Percentiles rank a stretch among this genome's conserved stretches.
Evolutionary conservation across 306 rosid species (phyloP).

Genomic region (Crataegus laevigata): DNA sequence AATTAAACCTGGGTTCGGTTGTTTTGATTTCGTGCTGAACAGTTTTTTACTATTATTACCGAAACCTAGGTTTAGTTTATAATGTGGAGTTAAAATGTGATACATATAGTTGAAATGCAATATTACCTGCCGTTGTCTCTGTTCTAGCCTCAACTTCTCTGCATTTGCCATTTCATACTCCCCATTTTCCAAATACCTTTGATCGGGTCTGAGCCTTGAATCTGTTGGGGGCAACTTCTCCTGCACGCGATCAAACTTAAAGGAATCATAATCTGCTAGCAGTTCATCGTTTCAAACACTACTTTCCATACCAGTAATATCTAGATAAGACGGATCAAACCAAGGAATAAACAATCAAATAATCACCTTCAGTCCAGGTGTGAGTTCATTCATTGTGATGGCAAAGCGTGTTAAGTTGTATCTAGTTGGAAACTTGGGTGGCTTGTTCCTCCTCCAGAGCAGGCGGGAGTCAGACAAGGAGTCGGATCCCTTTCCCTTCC

Average conservation of each 20-base stretch:
- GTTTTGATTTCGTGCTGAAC: too few species aligned
- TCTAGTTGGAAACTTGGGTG: conserved; percentile 70
- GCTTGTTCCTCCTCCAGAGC: conserved; percentile 89
- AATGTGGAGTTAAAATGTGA: not conserved
- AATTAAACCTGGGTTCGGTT: too few species aligned
- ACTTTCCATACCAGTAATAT: not conserved
- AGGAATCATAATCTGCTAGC: not conserved
- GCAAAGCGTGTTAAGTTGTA: conserved; percentile 95
- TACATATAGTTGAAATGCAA: not conserved
- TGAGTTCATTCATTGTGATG: conserved; percentile 85
- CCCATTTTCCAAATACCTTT: conserved; percentile 92
- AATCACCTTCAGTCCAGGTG: conserved; percentile 82
- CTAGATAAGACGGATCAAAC: not conserved
- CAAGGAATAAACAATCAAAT: conserved; percentile 8
- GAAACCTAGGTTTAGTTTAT: too few species aligned
- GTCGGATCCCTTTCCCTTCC: conserved; percentile 77
- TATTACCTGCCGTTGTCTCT: conserved; percentile 93
- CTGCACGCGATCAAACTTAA: conserved; percentile 26
- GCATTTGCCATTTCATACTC: conserved; percentile 96
- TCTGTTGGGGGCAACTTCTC: conserved; percentile 97
- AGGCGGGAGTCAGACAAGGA: conserved; percentile 66
- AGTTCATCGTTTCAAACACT: not conserved
- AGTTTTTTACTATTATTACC: too few species aligned
- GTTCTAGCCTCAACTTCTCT: conserved; percentile 89
- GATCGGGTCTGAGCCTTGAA: conserved; percentile 98